Evolutionary conservation across 2,329 filamentous ascomycete species (phyloP).

Genomic region (Chaetomiaceae sp.): DNA sequence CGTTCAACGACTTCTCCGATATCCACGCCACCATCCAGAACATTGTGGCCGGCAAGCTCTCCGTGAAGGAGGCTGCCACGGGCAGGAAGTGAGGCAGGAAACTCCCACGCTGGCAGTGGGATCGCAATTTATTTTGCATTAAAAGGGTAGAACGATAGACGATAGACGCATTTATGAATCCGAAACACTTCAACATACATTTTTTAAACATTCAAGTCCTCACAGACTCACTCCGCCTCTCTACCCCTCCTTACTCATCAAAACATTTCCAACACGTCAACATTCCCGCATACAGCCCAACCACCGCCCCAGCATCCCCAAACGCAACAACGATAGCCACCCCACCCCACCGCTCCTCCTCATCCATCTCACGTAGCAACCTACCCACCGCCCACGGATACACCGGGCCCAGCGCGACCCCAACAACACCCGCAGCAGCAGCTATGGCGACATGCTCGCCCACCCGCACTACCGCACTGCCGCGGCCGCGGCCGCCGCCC

Average conservation of each 20-base stretch:
- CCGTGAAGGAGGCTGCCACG: constrained; percentile 25
- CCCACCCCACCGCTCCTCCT: constrained; percentile 56
- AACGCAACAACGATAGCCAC: constrained; percentile 66
- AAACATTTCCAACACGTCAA: constrained; percentile 54
- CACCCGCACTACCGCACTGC: too few species aligned
- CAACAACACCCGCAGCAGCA: constrained; percentile 66
- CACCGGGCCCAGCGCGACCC: constrained; percentile 71
- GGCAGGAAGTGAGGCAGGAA: constrained; percentile 19
- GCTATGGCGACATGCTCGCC: constrained; percentile 46
- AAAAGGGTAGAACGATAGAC: constrained; percentile 13
- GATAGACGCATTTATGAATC: constrained; percentile 4
- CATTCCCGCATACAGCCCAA: constrained; percentile 48
- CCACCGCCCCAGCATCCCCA: constrained; percentile 63
- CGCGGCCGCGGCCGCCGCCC: too few species aligned
- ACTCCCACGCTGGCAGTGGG: constrained; percentile 1
- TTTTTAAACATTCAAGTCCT: too few species aligned
- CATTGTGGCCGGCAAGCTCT: constrained; percentile 25
- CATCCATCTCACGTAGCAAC: constrained; percentile 29
- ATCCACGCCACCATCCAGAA: constrained; percentile 27
- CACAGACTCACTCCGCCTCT: constrained; percentile 14
- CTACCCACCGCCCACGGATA: constrained; percentile 69
- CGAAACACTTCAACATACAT: neutral
- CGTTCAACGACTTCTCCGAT: constrained; percentile 77
- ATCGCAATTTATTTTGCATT: neutral
- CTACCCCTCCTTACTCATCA: neutral